Conservation (phyloP, 2,329 filamentous ascomycete genomes). For the Talaromyces verruculosus region DNA sequence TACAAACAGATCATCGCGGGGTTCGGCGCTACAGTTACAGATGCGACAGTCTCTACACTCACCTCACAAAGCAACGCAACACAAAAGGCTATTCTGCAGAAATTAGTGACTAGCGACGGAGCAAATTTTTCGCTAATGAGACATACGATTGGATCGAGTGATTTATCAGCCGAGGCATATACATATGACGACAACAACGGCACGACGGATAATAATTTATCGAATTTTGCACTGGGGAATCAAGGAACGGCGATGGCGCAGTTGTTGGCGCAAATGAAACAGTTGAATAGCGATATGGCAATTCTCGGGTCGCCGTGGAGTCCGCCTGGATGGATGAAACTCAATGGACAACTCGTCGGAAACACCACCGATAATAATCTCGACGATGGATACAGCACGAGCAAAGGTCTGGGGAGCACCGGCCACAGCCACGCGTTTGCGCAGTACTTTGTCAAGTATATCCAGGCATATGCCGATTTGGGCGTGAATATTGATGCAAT, state of each 20-base stretch:
- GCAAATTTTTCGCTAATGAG: constrained; percentile 43
- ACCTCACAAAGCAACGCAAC: constrained; percentile 32
- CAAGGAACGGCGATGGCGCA: constrained; percentile 40
- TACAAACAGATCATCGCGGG: constrained; percentile 34
- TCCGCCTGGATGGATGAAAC: constrained; percentile 44
- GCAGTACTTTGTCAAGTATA: constrained; percentile 41
- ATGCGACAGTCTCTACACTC: constrained; percentile 39
- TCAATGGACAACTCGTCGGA: constrained; percentile 36
- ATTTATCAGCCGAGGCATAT: constrained; percentile 38
- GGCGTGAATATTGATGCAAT: constrained; percentile 40
- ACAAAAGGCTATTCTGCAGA: constrained; percentile 34
- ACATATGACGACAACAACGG: constrained; percentile 42
- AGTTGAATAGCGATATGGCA: constrained; percentile 36
- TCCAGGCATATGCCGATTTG: constrained; percentile 35
- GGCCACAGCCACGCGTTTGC: constrained; percentile 36
- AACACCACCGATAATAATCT: constrained; percentile 36
- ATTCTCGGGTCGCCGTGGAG: constrained; percentile 42
- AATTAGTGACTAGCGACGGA: constrained; percentile 36
- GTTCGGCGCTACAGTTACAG: constrained; percentile 43
- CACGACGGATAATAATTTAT: constrained; percentile 33
- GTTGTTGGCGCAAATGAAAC: constrained; percentile 39
- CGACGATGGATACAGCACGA: constrained; percentile 30
- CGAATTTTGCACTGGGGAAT: constrained; percentile 34
- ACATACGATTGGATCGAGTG: constrained; percentile 42
- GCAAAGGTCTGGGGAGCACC: constrained; percentile 30